Conservation (phyloP, 192 early-diverging fungal genomes). For the Coemansia asiatica region DNA sequence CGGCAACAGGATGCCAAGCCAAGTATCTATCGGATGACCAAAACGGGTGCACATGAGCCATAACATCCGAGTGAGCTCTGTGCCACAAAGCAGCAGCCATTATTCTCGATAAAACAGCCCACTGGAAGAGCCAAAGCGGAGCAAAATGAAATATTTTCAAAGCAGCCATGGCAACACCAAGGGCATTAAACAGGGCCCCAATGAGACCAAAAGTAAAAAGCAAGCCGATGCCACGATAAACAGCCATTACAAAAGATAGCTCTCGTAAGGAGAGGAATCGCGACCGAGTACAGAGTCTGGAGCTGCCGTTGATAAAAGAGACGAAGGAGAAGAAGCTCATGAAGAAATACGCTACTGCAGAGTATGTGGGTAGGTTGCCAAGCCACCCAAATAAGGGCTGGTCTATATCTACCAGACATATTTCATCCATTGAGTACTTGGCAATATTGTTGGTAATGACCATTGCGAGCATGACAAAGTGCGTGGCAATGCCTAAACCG, state of each 20-base stretch:
- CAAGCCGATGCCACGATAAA: constrained; percentile 31
- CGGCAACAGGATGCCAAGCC: neutral
- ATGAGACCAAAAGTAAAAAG: constrained; percentile 15
- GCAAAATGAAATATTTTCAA: constrained; percentile 10
- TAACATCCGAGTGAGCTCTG: constrained; percentile 10
- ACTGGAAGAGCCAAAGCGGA: constrained; percentile 21
- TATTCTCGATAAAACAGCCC: constrained; percentile 28
- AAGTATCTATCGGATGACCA: constrained; percentile 20
- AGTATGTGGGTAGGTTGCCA: constrained; percentile 17
- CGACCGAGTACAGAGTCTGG: constrained; percentile 13
- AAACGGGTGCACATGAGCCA: constrained; percentile 12
- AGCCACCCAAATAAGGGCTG: constrained; percentile 22
- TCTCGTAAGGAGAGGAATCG: constrained; percentile 23
- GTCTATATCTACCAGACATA: neutral
- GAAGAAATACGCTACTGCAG: constrained; percentile 16
- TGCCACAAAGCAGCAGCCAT: constrained; percentile 25
- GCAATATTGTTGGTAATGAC: neutral
- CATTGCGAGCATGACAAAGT: constrained; percentile 20
- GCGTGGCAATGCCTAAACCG: constrained; percentile 12
- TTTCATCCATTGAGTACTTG: neutral
- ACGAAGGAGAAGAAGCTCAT: constrained; percentile 29
- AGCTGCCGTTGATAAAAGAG: constrained; percentile 32
- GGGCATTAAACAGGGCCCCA: constrained; percentile 9
- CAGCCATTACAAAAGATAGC: constrained; percentile 14
- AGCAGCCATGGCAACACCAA: constrained; percentile 4